Base-by-base conservation (phyloP, 73 alveolate genomes). In the Strombidium stylifer region DNA sequence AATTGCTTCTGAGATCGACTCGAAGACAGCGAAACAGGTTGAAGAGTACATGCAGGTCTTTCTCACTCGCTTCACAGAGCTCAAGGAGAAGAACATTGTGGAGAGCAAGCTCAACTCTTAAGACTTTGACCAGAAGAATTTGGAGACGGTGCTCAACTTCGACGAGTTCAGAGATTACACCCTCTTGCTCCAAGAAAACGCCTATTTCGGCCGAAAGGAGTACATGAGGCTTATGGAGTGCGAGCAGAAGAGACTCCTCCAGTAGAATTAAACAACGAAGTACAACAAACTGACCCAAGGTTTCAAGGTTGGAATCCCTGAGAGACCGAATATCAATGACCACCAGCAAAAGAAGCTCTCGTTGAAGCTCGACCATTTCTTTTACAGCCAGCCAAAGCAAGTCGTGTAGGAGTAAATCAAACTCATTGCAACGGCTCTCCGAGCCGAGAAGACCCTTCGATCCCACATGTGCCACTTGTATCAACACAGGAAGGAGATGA, bases 291-390 rank as follows among this genome's bases (percentile, higher is more conserved):
- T n/a, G n/a, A n/a, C n/a, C n/a, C n/a, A n/a, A n/a, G n/a, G n/a
- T n/a, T n/a, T n/a, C n/a, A n/a, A n/a, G n/a, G n/a, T n/a, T n/a
- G n/a, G n/a, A n/a, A n/a, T n/a, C n/a, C n/a, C n/a, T n/a, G n/a
- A n/a, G n/a, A n/a, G n/a, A n/a, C n/a, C n/a, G n/a, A n/a, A n/a
- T n/a, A n/a, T n/a, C n/a, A n/a, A n/a, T n/a, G n/a, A n/a, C n/a
- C n/a, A 40, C 20, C 32, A 64, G 57, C 42, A 15, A 1, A 10
- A 64, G 30, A 51, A 44, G 14, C 20, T 64, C 20, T 27, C 41
- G 34, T 19, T 64, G 35, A 64, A 64, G 55, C 41, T 64, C 26
- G 78, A 64, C 32, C 78, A 64, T 19, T 64, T 64, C 66, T 64
- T 64, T 30, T 65, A 64, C 27, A 25, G 66, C 31, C 32, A 64